Evolutionary conservation across 805 yeast species (phyloP), one percentile per base, ranked within the genome.

Genomic region (Priceomyces castillae): DNA sequence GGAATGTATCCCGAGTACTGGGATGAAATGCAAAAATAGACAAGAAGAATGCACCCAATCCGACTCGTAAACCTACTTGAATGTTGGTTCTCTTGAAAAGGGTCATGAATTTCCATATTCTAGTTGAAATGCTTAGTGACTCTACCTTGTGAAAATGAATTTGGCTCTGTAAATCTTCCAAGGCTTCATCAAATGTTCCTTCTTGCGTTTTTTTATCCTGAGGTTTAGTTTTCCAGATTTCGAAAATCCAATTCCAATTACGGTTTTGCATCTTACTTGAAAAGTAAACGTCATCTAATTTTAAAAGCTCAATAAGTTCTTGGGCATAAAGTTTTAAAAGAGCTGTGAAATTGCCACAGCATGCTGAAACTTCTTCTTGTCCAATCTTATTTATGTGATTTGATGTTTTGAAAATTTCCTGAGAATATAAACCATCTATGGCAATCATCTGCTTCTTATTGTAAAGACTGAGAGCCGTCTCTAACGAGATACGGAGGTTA

Each of bases 281-380:
- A 35, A 67, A 68, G 47, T 71, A 78, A 5, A 70, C 67, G 10
- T 68, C 69, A 28, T 81, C 57, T 7, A 69, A 49, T 10, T 64
- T 64, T 30, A 85, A 59, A 46, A 81, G 78, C 2, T 61, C 64
- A 16, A 62, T 56, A 39, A 86, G 61, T 48, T 84, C 90, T 28
- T 68, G 67, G 1, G 88, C 80, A 50, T 80, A 81, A 43, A 84
- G 79, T 2, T 79, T 76, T 30, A 88, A 58, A 18, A 85, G 70
- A 28, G 81, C 77, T 1, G 90, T 74, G 56, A 86, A 86, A 57
- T 86, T 85, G 1, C 90, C 92, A 65, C 94, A 86, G 37, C 86
- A 78, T 0, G 95, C 95, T 1, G 90, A 86, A 3, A 86, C 84
- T 50, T 85, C 90, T 62, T 86, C 95, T 52, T 83, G 85, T 46